Percentiles rank a stretch among this genome's conserved stretches.
These are phyloP conservation scores for Lentinula sp. DNA, from an alignment of 768 basidiomycete genomes.

Conservation along the genomic window DNA sequence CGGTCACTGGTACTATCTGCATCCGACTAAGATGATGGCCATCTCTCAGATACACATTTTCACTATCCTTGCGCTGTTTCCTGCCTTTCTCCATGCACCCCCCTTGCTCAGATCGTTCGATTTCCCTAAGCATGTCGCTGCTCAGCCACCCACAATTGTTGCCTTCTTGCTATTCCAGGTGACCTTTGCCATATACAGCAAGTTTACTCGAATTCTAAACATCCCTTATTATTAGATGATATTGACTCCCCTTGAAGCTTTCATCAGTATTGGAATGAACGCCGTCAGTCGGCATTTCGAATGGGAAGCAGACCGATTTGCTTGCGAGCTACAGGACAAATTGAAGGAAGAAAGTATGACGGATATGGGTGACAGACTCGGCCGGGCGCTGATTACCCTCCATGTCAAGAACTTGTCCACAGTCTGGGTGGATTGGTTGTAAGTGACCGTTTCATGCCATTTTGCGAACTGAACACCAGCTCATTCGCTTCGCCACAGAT, in stretches of 20 bases:
- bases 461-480: neutral
- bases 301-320: conserved; percentile 89
- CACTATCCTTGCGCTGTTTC: conserved; percentile 79
- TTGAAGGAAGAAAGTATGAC: conserved; percentile 52
- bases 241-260: conserved; percentile 69
- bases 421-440: conserved; percentile 94
- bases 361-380: conserved; percentile 84
- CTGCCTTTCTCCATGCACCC: conserved; percentile 81
- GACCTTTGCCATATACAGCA: neutral
- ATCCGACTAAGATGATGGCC: conserved; percentile 84
- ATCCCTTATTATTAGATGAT: conserved; percentile 50
- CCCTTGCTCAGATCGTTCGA: conserved; percentile 77
- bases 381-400: conserved; percentile 73
- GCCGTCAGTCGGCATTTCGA: conserved; percentile 82
- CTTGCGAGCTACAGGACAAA: conserved; percentile 60
- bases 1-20: conserved; percentile 92
- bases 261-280: conserved; percentile 72
- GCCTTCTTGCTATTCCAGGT: conserved; percentile 85
- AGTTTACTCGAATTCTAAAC: neutral
- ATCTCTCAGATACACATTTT: conserved; percentile 88
- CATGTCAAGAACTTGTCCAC: conserved; percentile 92
- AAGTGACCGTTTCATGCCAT: conserved; percentile 22
- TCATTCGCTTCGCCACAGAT: conserved; percentile 33
- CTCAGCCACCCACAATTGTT: conserved; percentile 71
- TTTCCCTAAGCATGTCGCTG: conserved; percentile 61